Percentiles rank a stretch among this genome's conserved stretches.
Evolutionary conservation across 805 yeast genomes (phyloP).

Genomic region (Yarrowia keelungensis): DNA sequence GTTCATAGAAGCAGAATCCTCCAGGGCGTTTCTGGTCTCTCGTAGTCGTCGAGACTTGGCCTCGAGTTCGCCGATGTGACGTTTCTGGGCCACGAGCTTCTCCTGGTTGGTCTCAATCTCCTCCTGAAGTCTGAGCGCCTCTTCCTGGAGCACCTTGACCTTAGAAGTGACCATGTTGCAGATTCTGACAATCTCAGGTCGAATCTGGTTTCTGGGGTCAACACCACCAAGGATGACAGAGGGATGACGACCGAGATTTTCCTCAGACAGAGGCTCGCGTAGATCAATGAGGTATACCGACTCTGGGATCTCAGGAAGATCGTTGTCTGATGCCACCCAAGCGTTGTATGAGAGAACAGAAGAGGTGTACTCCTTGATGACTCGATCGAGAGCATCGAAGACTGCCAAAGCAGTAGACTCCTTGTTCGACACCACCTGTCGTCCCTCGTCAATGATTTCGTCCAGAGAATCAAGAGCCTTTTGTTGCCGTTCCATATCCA

Average conservation of each 20-base stretch:
- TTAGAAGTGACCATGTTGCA: constrained; percentile 58
- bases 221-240: constrained; percentile 53
- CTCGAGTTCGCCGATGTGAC: constrained; percentile 27
- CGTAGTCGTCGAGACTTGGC: constrained; percentile 31
- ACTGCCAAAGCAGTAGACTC: constrained; percentile 59
- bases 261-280: constrained; percentile 53
- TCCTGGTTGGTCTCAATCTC: constrained; percentile 56
- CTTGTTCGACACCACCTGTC: constrained; percentile 57
- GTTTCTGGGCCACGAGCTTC: constrained; percentile 20
- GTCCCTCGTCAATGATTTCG: constrained; percentile 56
- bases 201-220: constrained; percentile 51
- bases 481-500: constrained; percentile 65
- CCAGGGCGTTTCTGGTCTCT: constrained; percentile 30
- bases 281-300: constrained; percentile 54
- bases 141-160: constrained; percentile 62
- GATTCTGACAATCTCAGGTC: constrained; percentile 53
- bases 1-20: constrained; percentile 24
- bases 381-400: constrained; percentile 59
- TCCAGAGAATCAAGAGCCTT: constrained; percentile 59
- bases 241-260: constrained; percentile 57
- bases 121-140: constrained; percentile 63
- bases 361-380: constrained; percentile 64
- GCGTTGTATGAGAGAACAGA: constrained; percentile 41
- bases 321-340: constrained; percentile 33
- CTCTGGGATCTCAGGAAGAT: constrained; percentile 30